These are phyloP conservation scores for Vigna trinervia DNA, from an alignment of 306 rosid species.

Conservation along the genomic window DNA sequence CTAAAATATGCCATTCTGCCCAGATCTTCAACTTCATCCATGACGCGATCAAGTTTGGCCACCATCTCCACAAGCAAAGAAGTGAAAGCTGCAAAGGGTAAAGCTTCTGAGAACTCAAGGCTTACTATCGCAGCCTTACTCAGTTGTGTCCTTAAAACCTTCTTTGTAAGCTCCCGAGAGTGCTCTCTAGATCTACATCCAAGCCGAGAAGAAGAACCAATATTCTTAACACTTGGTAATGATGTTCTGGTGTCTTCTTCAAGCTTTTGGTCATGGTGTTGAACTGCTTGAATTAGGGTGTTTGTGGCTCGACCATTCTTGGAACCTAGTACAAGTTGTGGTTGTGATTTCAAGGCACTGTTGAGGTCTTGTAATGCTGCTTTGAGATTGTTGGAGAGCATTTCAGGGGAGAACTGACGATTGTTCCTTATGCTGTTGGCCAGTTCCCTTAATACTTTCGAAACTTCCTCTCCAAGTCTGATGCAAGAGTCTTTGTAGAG, in stretches of 20 bases:
- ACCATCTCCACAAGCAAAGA: slow-evolving; percentile 80
- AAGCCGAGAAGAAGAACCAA: slow-evolving; percentile 50
- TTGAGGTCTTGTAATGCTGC: slow-evolving; percentile 73
- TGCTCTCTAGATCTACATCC: slow-evolving; percentile 53
- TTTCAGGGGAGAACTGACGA: slow-evolving; percentile 66
- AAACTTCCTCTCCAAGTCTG: slow-evolving; percentile 69
- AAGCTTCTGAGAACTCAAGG: slow-evolving; percentile 84
- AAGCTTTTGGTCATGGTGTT: slow-evolving; percentile 40
- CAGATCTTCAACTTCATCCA: slow-evolving; percentile 72
- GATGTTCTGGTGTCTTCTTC: slow-evolving; percentile 47
- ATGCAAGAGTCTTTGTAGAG: slow-evolving; percentile 79
- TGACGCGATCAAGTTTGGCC: slow-evolving; percentile 77
- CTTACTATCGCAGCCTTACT: slow-evolving; percentile 64
- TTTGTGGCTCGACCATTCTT: slow-evolving; percentile 52
- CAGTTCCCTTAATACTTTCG: slow-evolving; percentile 65
- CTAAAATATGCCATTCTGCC: slow-evolving; percentile 73
- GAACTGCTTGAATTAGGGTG: slow-evolving; percentile 53
- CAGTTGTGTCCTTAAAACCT: slow-evolving; percentile 67
- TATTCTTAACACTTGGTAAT: slow-evolving; percentile 56
- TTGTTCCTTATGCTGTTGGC: slow-evolving; percentile 69
- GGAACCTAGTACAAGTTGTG: slow-evolving; percentile 73
- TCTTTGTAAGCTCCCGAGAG: slow-evolving; percentile 44
- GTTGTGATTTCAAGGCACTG: slow-evolving; percentile 77
- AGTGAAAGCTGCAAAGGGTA: slow-evolving; percentile 87
- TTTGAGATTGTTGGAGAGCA: slow-evolving; percentile 66